Base-by-base conservation (phyloP, 495 filamentous ascomycete genomes). In the Tirmania nivea region DNA sequence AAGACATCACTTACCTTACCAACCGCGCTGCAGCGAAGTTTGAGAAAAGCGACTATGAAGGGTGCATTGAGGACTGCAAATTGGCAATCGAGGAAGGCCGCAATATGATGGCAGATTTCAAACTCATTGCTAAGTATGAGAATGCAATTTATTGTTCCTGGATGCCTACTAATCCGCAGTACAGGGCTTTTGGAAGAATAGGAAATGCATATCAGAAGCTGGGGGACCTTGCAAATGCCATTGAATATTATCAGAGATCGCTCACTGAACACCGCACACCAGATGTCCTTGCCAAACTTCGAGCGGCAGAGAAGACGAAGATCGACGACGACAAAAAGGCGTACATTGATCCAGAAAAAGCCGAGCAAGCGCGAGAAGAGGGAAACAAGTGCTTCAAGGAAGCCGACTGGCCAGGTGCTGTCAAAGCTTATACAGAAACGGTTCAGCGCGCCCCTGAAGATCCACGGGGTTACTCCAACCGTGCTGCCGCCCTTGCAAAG, bases 351-450 rank as follows among this genome's bases (percentile, higher is more conserved):
- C 82, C 90, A 1, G 83, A 71, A 51, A 87, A 94, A 71, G 90
- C 90, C 19, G 90, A 99, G 63, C 84, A 95, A 69, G 87, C 90
- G 17, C 86, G 90, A 56, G 86, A 94, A 68, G 77, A 93, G 48
- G 90, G 90, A 36, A 94, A 94, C 68, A 73, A 81, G 64, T 90
- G 89, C 67, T 99, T 96, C 77, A 94, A 96, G 72, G 85, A 87
- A 57, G 79, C 78, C 16, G 87, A 99, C 71, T 96, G 89, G 86
- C 88, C 89, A 25, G 92, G 76, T 42, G 90, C 90, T 31, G 89
- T 99, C 20, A 87, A 84, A 45, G 89, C 92, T 2, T 99, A 96
- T 71, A 78, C 72, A 2, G 90, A 99, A 75, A 95, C 95, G 90
- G 82, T 81, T 66, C 96, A 96, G 75, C 88, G 90, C 51, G 79